These are phyloP conservation scores for Kodamaea sp. DNA, from an alignment of 1,139 yeast species.

Conservation along the genomic window DNA sequence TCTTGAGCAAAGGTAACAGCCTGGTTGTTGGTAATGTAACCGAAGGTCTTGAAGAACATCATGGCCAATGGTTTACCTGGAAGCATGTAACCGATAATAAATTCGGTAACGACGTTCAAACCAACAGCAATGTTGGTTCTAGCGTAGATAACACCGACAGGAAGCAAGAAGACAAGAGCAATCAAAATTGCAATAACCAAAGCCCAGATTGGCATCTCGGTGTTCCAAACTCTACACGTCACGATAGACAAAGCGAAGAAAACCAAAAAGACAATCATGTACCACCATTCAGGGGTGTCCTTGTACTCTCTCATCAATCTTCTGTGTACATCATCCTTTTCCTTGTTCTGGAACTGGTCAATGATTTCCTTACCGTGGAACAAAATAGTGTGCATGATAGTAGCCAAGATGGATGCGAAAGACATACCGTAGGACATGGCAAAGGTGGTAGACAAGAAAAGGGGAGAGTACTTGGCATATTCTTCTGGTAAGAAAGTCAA, in stretches of 20 bases:
- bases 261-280: slow-evolving; percentile 37
- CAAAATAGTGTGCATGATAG: slow-evolving; percentile 52
- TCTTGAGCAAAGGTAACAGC: slow-evolving; percentile 56
- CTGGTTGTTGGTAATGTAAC: slow-evolving; percentile 55
- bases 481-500: slow-evolving; percentile 46
- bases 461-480: slow-evolving; percentile 56
- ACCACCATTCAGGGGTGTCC: slow-evolving; percentile 74
- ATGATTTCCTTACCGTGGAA: slow-evolving; percentile 59
- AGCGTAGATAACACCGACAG: slow-evolving; percentile 45
- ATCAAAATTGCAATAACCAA: slow-evolving; percentile 42
- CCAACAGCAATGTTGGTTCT: slow-evolving; percentile 48
- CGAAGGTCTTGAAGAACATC: slow-evolving; percentile 50
- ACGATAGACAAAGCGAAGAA: slow-evolving; percentile 44
- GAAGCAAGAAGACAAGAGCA: slow-evolving; percentile 42
- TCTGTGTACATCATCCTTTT: slow-evolving; percentile 61
- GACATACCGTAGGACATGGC: slow-evolving; percentile 63
- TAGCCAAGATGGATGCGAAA: slow-evolving; percentile 64
- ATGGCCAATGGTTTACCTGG: slow-evolving; percentile 51
- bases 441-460: slow-evolving; percentile 64
- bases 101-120: slow-evolving; percentile 47
- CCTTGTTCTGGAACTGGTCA: slow-evolving; percentile 43
- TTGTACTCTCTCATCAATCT: slow-evolving; percentile 60
- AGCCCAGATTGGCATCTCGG: slow-evolving; percentile 44
- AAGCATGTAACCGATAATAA: slow-evolving; percentile 48
- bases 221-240: slow-evolving; percentile 42